Evolutionary conservation across 805 yeast species (phyloP), one percentile per base, ranked within the genome.

Genomic region (Candida yuanshanica): DNA sequence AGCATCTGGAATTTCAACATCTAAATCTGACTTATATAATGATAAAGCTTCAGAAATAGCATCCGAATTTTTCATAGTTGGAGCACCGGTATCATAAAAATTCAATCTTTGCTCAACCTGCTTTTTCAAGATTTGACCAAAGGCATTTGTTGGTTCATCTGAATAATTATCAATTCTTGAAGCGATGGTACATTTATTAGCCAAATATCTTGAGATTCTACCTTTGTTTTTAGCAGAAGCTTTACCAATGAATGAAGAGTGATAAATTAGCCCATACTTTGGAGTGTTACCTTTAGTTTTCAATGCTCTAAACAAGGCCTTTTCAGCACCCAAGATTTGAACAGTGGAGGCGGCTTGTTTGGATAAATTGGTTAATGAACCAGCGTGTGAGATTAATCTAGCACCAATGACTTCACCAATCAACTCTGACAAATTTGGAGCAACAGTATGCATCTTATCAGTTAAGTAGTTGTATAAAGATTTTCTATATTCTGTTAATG

Each of bases 351-450:
- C 99, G 59, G 99, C 98, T 72, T 90, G 96, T 65, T 93, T 93
- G 45, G 98, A 89, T 64, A 93, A 73, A 70, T 85, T 91, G 50
- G 96, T 90, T 65, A 93, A 77, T 54, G 97, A 89, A 68, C 99
- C 99, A 48, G 99, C 97, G 59, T 93, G 98, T 45, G 99, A 91
- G 52, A 93, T 93, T 59, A 93, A 78, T 68, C 99, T 80, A 37
- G 99, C 99, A 70, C 99, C 99, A 53, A 93, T 95, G 64, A 91
- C 93, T 74, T 93, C 99, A 65, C 99, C 99, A 62, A 93, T 91
- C 65, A 93, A 79, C 65, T 91, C 96, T 37, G 96, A 81, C 63
- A 93, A 76, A 68, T 93, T 93, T 54, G 99, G 99, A 48, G 99
- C 99, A 63, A 93, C 96, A 44, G 88, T 80, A 74, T 86, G 83